Conservation (phyloP, 2,329 filamentous ascomycete genomes). For the Coleophoma eucalyptorum region DNA sequence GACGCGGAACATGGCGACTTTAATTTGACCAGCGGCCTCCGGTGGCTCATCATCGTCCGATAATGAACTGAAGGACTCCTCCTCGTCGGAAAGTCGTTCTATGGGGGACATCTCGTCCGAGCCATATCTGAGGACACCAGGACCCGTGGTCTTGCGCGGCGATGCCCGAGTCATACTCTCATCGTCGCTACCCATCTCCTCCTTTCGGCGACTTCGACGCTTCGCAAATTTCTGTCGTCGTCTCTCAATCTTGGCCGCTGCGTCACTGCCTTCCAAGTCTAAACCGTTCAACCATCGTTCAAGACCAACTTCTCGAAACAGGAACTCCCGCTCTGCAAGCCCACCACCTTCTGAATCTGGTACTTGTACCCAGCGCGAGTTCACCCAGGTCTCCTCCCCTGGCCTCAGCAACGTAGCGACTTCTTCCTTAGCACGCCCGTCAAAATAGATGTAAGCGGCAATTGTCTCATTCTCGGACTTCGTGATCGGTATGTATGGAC, state of each 20-base stretch:
- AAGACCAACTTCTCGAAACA: slow-evolving; percentile 94
- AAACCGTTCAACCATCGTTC: slow-evolving; percentile 96
- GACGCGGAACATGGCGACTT: slow-evolving; percentile 93
- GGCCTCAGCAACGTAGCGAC: slow-evolving; percentile 89
- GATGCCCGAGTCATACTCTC: slow-evolving; percentile 35
- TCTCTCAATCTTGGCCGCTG: slow-evolving; percentile 84
- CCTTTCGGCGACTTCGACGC: slow-evolving; percentile 61
- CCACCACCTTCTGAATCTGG: slow-evolving; percentile 89
- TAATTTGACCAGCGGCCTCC: slow-evolving; percentile 95
- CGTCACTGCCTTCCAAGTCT: slow-evolving; percentile 90
- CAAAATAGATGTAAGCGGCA: slow-evolving; percentile 98
- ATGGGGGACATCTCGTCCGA: slow-evolving; percentile 71
- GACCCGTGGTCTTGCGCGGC: slow-evolving; percentile 19
- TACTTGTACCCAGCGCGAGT: slow-evolving; percentile 95
- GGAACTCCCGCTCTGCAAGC: slow-evolving; percentile 90
- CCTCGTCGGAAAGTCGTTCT: slow-evolving; percentile 61
- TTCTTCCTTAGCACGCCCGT: slow-evolving; percentile 91
- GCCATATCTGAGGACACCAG: slow-evolving; percentile 73
- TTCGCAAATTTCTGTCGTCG: slow-evolving; percentile 76
- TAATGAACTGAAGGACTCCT: slow-evolving; percentile 73
- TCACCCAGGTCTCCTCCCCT: slow-evolving; percentile 98
- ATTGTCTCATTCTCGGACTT: slow-evolving; percentile 94
- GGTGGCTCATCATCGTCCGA: slow-evolving; percentile 80
- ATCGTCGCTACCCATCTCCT: slow-evolving; percentile 40
- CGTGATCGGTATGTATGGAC: slow-evolving; percentile 88